phyloP scores from a whole-genome alignment of 306 rosid species.

The Vicia sativa region DNA sequence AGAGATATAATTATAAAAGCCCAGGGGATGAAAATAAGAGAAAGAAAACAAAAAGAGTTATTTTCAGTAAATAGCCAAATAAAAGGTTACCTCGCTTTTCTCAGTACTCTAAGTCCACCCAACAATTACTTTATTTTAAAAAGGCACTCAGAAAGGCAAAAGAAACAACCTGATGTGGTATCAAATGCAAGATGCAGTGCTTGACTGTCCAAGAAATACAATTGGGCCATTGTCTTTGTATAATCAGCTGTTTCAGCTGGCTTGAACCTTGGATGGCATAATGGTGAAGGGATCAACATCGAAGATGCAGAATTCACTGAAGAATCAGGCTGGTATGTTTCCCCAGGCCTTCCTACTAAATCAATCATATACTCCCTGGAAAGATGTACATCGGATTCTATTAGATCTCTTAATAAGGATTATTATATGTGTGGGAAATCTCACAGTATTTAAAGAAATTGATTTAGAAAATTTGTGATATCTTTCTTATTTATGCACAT shows the following conservation, averaged over 20 bases:
- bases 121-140: slow-evolving; percentile 19
- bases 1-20: slow-evolving; percentile 8
- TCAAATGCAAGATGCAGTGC: slow-evolving; percentile 74
- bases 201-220: slow-evolving; percentile 73
- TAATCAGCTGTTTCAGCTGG: slow-evolving; percentile 61
- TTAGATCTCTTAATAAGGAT: not conserved
- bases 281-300: slow-evolving; percentile 75
- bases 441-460: no score
- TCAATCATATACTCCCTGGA: slow-evolving; percentile 87
- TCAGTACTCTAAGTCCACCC: not conserved
- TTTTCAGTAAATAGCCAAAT: slow-evolving; percentile 23
- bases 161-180: slow-evolving; percentile 65
- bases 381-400: slow-evolving; percentile 20
- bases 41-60: slow-evolving; percentile 1
- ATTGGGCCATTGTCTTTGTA: slow-evolving; percentile 76
- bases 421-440: not conserved
- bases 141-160: slow-evolving; percentile 23
- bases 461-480: no score
- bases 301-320: slow-evolving; percentile 84
- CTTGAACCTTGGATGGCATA: slow-evolving; percentile 85
- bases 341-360: slow-evolving; percentile 86
- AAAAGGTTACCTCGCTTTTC: slow-evolving; percentile 13
- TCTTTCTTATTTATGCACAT: no score
- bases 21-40: slow-evolving; percentile 2
- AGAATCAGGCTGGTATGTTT: slow-evolving; percentile 77